Conservation (phyloP, 2,329 filamentous ascomycete species). For the Cladosporium sp. region DNA sequence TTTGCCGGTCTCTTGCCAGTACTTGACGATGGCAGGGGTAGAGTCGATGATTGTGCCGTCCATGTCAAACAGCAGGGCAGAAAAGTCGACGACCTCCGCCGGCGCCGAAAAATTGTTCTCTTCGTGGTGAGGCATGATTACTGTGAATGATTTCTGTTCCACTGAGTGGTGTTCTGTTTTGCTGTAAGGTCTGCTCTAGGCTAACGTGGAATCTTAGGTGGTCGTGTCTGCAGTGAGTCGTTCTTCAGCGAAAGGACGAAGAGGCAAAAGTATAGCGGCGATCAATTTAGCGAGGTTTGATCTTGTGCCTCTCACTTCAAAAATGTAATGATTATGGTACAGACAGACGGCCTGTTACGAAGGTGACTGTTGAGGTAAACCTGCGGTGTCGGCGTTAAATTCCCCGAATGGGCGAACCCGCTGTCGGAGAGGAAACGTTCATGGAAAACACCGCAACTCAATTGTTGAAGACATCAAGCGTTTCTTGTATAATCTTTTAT, state of each 20-base stretch:
- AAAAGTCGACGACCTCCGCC: conserved; percentile 36
- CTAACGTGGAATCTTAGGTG: no score
- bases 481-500: no score
- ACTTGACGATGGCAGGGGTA: conserved; percentile 69
- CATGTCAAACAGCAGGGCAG: conserved; percentile 64
- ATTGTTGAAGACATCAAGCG: no score
- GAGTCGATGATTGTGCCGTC: conserved; percentile 82
- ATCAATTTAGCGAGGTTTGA: no score
- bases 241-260: no score
- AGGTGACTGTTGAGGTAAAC: not conserved
- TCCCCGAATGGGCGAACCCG: not conserved
- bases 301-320: no score
- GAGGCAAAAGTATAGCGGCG: no score
- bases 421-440: not conserved
- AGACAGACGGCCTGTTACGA: not conserved
- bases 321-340: no score
- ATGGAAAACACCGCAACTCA: no score
- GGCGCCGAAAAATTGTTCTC: conserved; percentile 39
- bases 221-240: no score
- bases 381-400: not conserved
- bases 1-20: conserved; percentile 71
- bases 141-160: not conserved
- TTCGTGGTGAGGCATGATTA: conserved; percentile 23
- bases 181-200: not conserved
- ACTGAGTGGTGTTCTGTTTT: not conserved